Percentiles rank a stretch among this genome's conserved stretches.
Evolutionary conservation across 139 green algal species (phyloP).

Genomic region (Micractinium sp.): DNA sequence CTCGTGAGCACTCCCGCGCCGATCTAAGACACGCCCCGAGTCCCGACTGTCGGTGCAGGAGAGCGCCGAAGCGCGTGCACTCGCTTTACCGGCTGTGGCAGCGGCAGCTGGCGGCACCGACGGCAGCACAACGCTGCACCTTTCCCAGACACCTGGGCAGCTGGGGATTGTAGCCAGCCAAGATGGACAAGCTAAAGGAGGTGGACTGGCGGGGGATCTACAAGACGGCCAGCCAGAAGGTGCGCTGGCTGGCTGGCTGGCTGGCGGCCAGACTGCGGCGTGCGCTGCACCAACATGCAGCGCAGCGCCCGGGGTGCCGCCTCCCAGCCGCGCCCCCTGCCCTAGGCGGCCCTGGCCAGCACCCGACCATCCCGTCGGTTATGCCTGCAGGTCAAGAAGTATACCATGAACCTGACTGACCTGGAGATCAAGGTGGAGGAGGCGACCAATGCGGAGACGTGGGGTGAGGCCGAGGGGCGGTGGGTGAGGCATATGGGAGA

Average conservation of each 20-base stretch:
- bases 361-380: neutral
- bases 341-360: neutral
- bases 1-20: too few species aligned
- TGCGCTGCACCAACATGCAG: neutral
- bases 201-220: slow-evolving; percentile 52
- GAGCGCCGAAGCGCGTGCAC: neutral
- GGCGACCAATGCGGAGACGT: slow-evolving; percentile 90
- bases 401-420: slow-evolving; percentile 73
- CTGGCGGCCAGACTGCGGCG: too few species aligned
- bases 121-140: neutral
- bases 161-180: neutral
- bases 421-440: slow-evolving; percentile 86
- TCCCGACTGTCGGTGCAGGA: too few species aligned
- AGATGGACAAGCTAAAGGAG: slow-evolving; percentile 47
- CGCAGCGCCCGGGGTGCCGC: neutral
- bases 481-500: neutral
- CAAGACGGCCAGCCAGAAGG: slow-evolving; percentile 56
- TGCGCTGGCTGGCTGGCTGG: neutral
- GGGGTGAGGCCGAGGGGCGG: slow-evolving; percentile 41
- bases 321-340: neutral
- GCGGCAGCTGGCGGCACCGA: neutral
- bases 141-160: neutral
- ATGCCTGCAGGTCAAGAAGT: slow-evolving; percentile 60
- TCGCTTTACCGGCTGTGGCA: neutral
- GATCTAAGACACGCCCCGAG: too few species aligned